Percentiles rank a stretch among this genome's conserved stretches.
phyloP scores from a whole-genome alignment of 116 monocot genomes.

The Posidonia oceanica region DNA sequence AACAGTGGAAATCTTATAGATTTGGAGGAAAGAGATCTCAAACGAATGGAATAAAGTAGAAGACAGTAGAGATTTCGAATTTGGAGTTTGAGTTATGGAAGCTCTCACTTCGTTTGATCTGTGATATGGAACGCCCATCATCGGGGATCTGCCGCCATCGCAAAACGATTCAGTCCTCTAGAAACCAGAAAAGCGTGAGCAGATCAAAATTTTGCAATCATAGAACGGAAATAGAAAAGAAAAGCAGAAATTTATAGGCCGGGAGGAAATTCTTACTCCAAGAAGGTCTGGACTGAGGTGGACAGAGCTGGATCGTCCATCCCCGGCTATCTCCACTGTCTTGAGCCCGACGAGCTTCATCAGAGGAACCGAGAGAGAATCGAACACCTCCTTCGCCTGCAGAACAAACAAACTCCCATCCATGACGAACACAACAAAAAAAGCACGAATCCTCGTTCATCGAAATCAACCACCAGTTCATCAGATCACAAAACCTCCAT shows the following conservation, averaged over 20 bases:
- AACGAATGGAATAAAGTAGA: background rate
- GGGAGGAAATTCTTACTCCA: background rate
- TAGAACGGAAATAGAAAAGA: background rate
- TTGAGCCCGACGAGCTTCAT: conserved; percentile 11
- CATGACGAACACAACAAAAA: too few relatives aligned
- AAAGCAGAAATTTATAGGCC: background rate
- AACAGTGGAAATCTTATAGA: background rate
- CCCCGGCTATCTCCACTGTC: conserved; percentile 4
- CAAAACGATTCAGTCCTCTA: background rate
- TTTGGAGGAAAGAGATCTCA: background rate
- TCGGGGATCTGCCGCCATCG: too few relatives aligned
- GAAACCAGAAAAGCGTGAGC: too few relatives aligned
- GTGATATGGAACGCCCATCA: background rate
- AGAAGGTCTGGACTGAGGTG: background rate
- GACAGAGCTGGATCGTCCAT: conserved; percentile 10
- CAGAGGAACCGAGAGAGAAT: conserved; percentile 11
- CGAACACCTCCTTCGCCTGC: conserved; percentile 17
- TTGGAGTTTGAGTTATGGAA: too few relatives aligned
- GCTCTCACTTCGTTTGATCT: background rate
- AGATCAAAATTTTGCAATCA: background rate
- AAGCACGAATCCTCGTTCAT: background rate
- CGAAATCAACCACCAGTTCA: background rate
- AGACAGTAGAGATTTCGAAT: background rate
- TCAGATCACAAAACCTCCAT: background rate
- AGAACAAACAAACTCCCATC: background rate